Evolutionary conservation across 1,284 basidiomycete species (phyloP).

Genomic region (Boletus smithii): DNA sequence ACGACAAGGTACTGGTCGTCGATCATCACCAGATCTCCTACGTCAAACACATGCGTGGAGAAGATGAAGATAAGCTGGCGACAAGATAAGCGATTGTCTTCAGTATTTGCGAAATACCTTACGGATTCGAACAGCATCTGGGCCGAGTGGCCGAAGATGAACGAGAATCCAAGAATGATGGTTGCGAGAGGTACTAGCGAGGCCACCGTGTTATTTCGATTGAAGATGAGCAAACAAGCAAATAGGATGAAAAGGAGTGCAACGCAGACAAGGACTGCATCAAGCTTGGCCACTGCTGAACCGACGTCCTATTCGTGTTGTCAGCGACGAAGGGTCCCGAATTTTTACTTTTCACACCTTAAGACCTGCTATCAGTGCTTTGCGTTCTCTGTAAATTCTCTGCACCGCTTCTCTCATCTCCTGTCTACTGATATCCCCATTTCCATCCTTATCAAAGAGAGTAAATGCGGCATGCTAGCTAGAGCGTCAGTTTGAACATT

Average conservation of each 20-base stretch:
- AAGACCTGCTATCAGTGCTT: slow-evolving; percentile 65
- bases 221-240: slow-evolving; percentile 78
- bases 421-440: slow-evolving; percentile 75
- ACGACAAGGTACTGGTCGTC: slow-evolving; percentile 50
- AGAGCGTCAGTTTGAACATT: slow-evolving; percentile 6
- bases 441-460: slow-evolving; percentile 80
- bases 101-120: slow-evolving; percentile 22
- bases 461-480: slow-evolving; percentile 66
- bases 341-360: slow-evolving; percentile 44
- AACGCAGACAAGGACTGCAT: slow-evolving; percentile 65
- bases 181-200: slow-evolving; percentile 81
- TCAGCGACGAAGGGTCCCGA: slow-evolving; percentile 1
- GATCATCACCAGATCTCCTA: slow-evolving; percentile 77
- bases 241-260: slow-evolving; percentile 65
- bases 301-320: slow-evolving; percentile 51
- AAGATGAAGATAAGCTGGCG: slow-evolving; percentile 76
- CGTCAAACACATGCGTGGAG: slow-evolving; percentile 76
- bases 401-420: slow-evolving; percentile 87
- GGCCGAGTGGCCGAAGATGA: slow-evolving; percentile 81
- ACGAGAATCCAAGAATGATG: slow-evolving; percentile 76
- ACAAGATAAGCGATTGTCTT: not conserved
- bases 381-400: slow-evolving; percentile 77
- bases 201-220: slow-evolving; percentile 62
- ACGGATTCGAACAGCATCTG: slow-evolving; percentile 80
- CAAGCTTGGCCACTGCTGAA: slow-evolving; percentile 72